A percentile compares a stretch with the other conserved stretches of the same genome.
Conservation (phyloP, 1,139 yeast species). For the Debaryomyces psychrophilus region DNA sequence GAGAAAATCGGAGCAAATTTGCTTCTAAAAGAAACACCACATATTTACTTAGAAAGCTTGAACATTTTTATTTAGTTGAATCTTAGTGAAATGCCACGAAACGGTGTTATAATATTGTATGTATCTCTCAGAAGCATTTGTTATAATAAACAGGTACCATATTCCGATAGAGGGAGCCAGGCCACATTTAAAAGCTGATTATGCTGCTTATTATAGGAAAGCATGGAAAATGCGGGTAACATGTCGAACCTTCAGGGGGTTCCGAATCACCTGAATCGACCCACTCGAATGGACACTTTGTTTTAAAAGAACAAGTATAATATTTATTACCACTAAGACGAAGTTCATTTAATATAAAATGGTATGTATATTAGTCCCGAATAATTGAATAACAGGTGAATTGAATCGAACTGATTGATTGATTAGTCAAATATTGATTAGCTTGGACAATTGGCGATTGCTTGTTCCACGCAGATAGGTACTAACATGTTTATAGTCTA, state of each 20-base stretch:
- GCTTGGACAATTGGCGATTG: background rate
- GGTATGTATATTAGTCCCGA: slow-evolving; percentile 8
- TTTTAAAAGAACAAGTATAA: slow-evolving; percentile 2
- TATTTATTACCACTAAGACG: background rate
- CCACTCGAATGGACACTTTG: slow-evolving; percentile 7
- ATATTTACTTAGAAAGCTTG: background rate
- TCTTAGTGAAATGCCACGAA: too few relatives aligned
- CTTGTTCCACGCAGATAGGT: slow-evolving; percentile 1
- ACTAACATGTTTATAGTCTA: slow-evolving; percentile 47
- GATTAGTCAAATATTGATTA: background rate
- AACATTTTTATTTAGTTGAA: background rate
- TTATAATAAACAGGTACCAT: too few relatives aligned
- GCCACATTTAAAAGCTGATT: too few relatives aligned
- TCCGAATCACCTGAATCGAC: slow-evolving; percentile 7
- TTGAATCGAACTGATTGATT: slow-evolving; percentile 9
- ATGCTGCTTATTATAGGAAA: slow-evolving; percentile 10
- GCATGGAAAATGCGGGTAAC: slow-evolving; percentile 9
- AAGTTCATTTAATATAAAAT: slow-evolving; percentile 8
- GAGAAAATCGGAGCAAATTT: background rate
- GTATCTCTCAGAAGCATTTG: too few relatives aligned
- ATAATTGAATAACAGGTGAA: background rate
- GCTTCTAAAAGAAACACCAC: background rate
- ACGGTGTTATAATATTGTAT: too few relatives aligned
- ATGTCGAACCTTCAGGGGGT: slow-evolving; percentile 4
- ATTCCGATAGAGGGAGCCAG: too few relatives aligned